A percentile compares a stretch with the other conserved stretches of the same genome.
Evolutionary conservation across 75 land plant genomes (phyloP).

Genomic region (Picea glauca): DNA sequence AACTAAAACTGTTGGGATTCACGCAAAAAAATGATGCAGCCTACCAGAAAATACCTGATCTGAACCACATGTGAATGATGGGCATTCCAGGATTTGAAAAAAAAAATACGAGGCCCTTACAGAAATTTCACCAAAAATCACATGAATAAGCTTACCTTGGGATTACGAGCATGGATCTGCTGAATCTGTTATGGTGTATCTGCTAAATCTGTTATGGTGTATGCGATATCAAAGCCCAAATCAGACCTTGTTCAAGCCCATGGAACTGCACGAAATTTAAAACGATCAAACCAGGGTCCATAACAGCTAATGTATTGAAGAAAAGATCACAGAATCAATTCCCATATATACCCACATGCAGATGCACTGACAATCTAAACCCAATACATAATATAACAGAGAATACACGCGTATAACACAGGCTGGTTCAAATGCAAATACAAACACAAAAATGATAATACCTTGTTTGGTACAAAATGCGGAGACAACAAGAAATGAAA

Average conservation of each 20-base stretch:
- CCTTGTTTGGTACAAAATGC: not conserved
- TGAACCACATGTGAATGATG: not conserved
- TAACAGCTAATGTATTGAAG: not conserved
- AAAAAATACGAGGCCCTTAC: not conserved
- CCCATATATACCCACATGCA: not conserved
- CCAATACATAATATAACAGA: not conserved
- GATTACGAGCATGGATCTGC: not conserved
- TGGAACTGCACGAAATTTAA: conserved; percentile 1
- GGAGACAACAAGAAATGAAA: not conserved
- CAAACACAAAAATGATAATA: not conserved
- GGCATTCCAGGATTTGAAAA: not conserved
- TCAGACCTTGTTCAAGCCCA: conserved; percentile 4
- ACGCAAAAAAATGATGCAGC: not conserved
- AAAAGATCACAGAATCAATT: not conserved
- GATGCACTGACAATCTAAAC: not conserved
- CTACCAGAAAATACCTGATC: not conserved
- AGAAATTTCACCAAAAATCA: not conserved
- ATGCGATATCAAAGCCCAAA: not conserved
- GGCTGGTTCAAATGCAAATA: not conserved
- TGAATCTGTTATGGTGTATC: not conserved
- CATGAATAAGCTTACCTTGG: not conserved
- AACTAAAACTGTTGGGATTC: not conserved
- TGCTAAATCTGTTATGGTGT: not conserved
- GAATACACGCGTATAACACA: not conserved
- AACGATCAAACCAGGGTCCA: not conserved